Base-by-base conservation (phyloP, 2,329 filamentous ascomycete genomes). In the Fusarium pilosicola region DNA sequence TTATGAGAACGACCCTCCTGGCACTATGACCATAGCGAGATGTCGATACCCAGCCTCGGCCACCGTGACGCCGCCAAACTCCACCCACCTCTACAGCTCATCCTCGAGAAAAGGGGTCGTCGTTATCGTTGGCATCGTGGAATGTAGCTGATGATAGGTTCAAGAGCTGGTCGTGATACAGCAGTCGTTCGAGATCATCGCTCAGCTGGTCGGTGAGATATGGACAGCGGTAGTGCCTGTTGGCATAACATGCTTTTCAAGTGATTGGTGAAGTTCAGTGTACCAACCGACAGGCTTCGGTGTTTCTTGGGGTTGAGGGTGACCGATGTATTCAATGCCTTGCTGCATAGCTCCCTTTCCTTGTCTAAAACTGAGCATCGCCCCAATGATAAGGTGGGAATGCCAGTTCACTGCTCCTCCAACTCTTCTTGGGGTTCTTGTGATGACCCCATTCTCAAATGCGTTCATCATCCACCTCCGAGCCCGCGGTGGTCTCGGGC, bases 241-340 rank as follows among this genome's bases (percentile, higher is more conserved):
- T 4, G 17, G 12, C 0, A 20, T 5, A 14, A 9, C 18, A 26
- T 26, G 7, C 7, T 3, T 26, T 14, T 2, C 18, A 20, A 2
- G 18, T 9, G 5, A 14, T 45, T 14, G 7, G 17, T 20, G 1
- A 45, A 14, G 24, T 20, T 7, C 3, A 4, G 24, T 45, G 7
- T 18, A 7, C 22, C 11, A 5, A 26, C 24, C 17, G 17, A 6
- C 0, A 10, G 44, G 12, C 3, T 45, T 20, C 6, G 0, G 12
- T 20, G 18, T 4, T 20, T 8, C 44, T 14, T 45, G 12, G 5
- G 7, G 7, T 26, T 20, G 8, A 4, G 44, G 3, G 0, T 45
- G 17, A 26, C 0, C 24, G 24, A 26, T 45, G 12, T 1, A 11
- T 9, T 0, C 0, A 9, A 5, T 46, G 13, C 13, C 8, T 46